phyloP scores from a whole-genome alignment of 1,284 basidiomycete species.

The Schizopora paradoxa region DNA sequence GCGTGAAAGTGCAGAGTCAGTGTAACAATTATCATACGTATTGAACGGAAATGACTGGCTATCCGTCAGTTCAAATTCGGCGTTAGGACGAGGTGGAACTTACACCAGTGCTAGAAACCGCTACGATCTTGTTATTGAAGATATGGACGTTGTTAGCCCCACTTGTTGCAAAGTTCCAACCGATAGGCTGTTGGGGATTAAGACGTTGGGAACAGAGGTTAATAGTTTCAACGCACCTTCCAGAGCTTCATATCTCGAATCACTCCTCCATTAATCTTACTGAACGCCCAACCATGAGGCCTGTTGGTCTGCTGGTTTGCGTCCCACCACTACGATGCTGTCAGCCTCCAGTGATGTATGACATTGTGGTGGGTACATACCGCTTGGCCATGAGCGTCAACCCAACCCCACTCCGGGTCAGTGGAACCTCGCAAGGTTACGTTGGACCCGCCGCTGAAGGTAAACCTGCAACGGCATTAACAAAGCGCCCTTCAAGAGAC shows the following conservation, averaged over 20 bases:
- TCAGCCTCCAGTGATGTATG: background rate
- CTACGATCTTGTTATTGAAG: constrained; percentile 50
- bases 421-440: constrained; percentile 50
- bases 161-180: constrained; percentile 51
- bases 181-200: constrained; percentile 39
- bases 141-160: constrained; percentile 45
- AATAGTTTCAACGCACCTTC: constrained; percentile 37
- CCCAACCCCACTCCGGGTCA: constrained; percentile 56
- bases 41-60: constrained; percentile 56
- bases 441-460: constrained; percentile 49
- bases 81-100: constrained; percentile 1
- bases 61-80: background rate
- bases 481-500: background rate
- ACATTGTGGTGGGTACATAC: constrained; percentile 27
- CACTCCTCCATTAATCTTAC: constrained; percentile 45
- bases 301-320: constrained; percentile 47
- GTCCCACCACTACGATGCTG: constrained; percentile 51
- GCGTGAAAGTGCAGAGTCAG: background rate
- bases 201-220: background rate
- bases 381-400: constrained; percentile 53
- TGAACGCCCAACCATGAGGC: constrained; percentile 50
- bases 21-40: constrained; percentile 37
- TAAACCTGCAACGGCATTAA: constrained; percentile 33
- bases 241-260: constrained; percentile 55
- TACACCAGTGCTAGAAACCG: constrained; percentile 37